These are phyloP conservation scores for Galeopsis tetrahit DNA, from an alignment of 257 asterid genomes.

Conservation along the genomic window DNA sequence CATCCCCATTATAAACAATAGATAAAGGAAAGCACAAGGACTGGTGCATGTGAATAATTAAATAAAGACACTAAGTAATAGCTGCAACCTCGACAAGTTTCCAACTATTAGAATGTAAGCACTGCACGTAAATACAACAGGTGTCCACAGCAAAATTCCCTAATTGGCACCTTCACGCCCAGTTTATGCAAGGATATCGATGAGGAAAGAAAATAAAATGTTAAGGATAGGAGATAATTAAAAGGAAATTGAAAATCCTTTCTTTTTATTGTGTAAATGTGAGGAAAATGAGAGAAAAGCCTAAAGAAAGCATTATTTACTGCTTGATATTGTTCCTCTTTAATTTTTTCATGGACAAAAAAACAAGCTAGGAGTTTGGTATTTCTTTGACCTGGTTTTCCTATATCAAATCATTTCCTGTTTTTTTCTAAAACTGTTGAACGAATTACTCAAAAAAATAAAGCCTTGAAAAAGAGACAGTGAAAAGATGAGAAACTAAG, in stretches of 20 bases:
- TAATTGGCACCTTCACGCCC: not conserved
- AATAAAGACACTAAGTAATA: not conserved
- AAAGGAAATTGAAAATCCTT: not conserved
- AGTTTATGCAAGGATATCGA: not conserved
- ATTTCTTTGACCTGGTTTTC: not conserved
- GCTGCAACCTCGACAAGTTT: not conserved
- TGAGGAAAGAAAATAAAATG: not conserved
- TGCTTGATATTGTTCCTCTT: not conserved
- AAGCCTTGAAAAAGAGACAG: not conserved
- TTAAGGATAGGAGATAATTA: not conserved
- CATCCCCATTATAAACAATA: slow-evolving; percentile 1
- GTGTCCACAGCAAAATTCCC: not conserved
- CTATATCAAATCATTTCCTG: not conserved
- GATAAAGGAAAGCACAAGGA: slow-evolving; percentile 2
- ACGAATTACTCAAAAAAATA: not conserved
- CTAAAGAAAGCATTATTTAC: not conserved
- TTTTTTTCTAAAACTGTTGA: not conserved
- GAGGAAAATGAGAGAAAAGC: not conserved
- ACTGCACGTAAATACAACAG: not conserved
- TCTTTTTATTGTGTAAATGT: not conserved
- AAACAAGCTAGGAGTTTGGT: not conserved
- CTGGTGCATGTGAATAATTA: not conserved
- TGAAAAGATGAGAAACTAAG: not conserved
- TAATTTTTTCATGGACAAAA: not conserved
- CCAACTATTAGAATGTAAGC: not conserved